phyloP scores from a whole-genome alignment of 345 rosid species.

The Syzygium aqueum region DNA sequence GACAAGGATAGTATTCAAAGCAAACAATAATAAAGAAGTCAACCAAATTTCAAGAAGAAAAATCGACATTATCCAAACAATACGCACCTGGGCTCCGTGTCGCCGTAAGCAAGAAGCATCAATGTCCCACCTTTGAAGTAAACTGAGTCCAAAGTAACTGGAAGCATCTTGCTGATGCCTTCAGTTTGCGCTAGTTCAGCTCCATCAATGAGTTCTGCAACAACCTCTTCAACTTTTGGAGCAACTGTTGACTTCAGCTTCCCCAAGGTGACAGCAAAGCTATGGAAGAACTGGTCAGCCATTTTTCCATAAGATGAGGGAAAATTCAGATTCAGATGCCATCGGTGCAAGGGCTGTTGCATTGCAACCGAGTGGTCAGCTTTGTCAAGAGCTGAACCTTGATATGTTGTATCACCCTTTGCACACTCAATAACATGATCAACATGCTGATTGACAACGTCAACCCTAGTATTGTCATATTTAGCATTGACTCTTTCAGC shows the following conservation, averaged over 20 bases:
- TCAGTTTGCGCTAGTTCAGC: slow-evolving; percentile 44
- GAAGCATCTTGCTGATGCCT: slow-evolving; percentile 57
- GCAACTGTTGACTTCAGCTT: slow-evolving; percentile 31
- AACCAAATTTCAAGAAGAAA: background rate
- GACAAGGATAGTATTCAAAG: background rate
- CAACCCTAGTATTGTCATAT: slow-evolving; percentile 13
- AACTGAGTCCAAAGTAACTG: slow-evolving; percentile 81
- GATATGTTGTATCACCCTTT: slow-evolving; percentile 15
- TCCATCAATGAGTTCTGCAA: slow-evolving; percentile 53
- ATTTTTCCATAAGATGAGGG: slow-evolving; percentile 22
- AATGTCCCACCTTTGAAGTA: slow-evolving; percentile 81
- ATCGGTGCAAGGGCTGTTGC: slow-evolving; percentile 15
- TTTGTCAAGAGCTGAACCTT: slow-evolving; percentile 18
- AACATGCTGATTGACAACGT: slow-evolving; percentile 15
- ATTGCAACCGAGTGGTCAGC: slow-evolving; percentile 24
- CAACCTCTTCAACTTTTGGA: slow-evolving; percentile 46
- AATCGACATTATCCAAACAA: background rate
- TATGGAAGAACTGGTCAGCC: slow-evolving; percentile 16
- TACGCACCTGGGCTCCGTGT: slow-evolving; percentile 78
- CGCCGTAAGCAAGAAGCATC: slow-evolving; percentile 83
- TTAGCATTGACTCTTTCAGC: slow-evolving; percentile 12
- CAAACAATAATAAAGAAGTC: background rate
- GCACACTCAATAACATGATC: slow-evolving; percentile 19
- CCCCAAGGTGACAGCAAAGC: slow-evolving; percentile 30
- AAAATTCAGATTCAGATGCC: slow-evolving; percentile 17